Conservation (phyloP, 139 green algal species). For the Tetradesmus lagerheimii region DNA sequence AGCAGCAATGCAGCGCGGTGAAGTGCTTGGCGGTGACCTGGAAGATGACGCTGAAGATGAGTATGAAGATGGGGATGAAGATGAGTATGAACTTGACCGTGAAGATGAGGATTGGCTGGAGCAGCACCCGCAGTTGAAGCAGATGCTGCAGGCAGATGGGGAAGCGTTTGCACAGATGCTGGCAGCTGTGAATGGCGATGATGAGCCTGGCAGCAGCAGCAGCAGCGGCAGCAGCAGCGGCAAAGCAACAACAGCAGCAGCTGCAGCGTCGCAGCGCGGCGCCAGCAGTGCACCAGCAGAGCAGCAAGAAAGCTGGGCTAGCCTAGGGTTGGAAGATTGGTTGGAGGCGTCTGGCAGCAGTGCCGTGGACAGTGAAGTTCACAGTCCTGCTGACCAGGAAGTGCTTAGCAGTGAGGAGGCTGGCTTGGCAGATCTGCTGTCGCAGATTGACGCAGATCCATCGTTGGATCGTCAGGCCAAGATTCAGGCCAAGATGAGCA, state of each 20-base stretch:
- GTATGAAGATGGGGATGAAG: not conserved
- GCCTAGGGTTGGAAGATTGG: not conserved
- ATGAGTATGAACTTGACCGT: constrained; percentile 3
- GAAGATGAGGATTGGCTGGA: not conserved
- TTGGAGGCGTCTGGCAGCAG: constrained; percentile 5
- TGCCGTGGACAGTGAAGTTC: not conserved
- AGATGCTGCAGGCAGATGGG: constrained; percentile 2
- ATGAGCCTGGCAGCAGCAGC: not conserved
- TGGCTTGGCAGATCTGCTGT: constrained; percentile 5
- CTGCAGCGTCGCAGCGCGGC: not conserved
- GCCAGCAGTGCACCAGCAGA: not conserved
- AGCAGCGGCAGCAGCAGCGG: not conserved
- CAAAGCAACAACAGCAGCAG: not conserved
- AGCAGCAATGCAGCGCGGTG: not conserved
- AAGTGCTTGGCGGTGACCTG: not conserved
- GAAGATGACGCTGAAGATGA: constrained; percentile 2
- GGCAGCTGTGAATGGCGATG: constrained; percentile 7
- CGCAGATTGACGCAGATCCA: not conserved
- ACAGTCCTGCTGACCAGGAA: not conserved
- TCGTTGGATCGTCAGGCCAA: constrained; percentile 12
- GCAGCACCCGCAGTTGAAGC: constrained; percentile 4
- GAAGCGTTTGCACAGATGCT: constrained; percentile 23
- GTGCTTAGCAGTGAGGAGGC: not conserved
- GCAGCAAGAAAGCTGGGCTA: not conserved
- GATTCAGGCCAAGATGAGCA: constrained; percentile 20